Base-by-base conservation (phyloP, 2,329 filamentous ascomycete species). In the Mycosphaerella arachidis region DNA sequence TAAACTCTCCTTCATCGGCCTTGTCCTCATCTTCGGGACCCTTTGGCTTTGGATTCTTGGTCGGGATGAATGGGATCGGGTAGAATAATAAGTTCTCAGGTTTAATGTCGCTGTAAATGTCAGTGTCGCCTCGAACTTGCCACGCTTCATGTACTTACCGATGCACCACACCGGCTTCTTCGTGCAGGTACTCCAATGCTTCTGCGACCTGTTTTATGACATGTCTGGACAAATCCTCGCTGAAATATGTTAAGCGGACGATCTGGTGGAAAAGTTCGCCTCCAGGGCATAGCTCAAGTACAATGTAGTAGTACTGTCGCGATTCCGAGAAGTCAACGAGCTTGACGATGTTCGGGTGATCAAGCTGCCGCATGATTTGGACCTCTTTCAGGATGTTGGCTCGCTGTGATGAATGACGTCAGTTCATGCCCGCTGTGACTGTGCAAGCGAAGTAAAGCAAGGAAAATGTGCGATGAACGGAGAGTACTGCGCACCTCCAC, bases 181-280 rank as follows among this genome's bases (percentile, higher is more conserved):
- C 94, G 69, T 99, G 94, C 61, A 99, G 77, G 73, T 97, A 97
- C 71, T 93, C 88, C 56, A 99, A 81, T 13, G 94, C 93, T 68
- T 95, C 86, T n/a, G 94, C 94, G 16, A 99, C 94, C 73, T 97
- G 93, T 4, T 87, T 80, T 68, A 99, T 99, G 70, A 97, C 93
- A 74, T 97, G 94, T 66, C 94, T 84, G 56, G 92, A 95, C 1
- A 99, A 82, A 53, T 97, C 88, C 75, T 99, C 94, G 78, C 93
- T 97, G 74, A 99, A 99, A 75, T 97, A 99, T 13, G 94, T 99
- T 73, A 99, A 85, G 67, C 93, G 89, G 55, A 99, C 94, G 68
- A 99, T 97, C 74, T 97, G 93, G 75, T 99, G 94, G 81, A 99
- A 99, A 10, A 99, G 81, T 78, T 99, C 94, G 72, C 94, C 94